These are phyloP conservation scores for Spergularia bocconei DNA, from an alignment of 148 eudicot species.

Conservation along the genomic window DNA sequence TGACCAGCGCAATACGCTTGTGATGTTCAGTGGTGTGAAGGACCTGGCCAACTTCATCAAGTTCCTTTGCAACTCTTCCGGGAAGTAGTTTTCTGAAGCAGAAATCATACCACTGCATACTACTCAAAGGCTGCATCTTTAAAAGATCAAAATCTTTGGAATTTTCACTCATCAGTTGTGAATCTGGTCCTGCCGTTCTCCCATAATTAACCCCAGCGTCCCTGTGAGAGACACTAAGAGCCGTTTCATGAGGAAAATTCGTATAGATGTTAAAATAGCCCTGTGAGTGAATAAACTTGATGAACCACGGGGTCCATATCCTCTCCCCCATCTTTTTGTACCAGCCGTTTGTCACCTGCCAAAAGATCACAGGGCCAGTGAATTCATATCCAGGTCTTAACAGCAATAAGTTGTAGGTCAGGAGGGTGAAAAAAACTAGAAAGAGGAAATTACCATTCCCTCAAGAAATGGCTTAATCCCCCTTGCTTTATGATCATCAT, in stretches of 20 bases:
- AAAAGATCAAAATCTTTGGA: constrained; percentile 41
- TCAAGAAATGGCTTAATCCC: constrained; percentile 78
- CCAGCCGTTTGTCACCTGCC: constrained; percentile 95
- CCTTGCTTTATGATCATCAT: constrained; percentile 79
- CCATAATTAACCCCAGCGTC: constrained; percentile 96
- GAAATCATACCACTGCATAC: constrained; percentile 82
- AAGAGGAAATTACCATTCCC: constrained; percentile 68
- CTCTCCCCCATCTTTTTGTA: constrained; percentile 90
- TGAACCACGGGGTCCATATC: constrained; percentile 99
- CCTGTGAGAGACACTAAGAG: constrained; percentile 83
- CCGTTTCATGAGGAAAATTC: constrained; percentile 65
- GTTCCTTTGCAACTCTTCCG: constrained; percentile 49
- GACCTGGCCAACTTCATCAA: constrained; percentile 46
- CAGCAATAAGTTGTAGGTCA: not conserved
- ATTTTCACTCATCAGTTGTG: constrained; percentile 50
- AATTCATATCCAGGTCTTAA: not conserved
- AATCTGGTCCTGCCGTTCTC: constrained; percentile 90
- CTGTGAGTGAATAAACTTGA: constrained; percentile 70
- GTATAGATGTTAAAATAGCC: constrained; percentile 90
- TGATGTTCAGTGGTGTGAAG: constrained; percentile 52
- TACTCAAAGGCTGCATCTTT: constrained; percentile 54
- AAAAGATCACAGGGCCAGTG: not conserved
- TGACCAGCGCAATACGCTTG: constrained; percentile 55
- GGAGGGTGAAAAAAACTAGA: not conserved
- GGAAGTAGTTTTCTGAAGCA: constrained; percentile 79